A percentile compares a stretch with the other conserved stretches of the same genome.
Conservation (phyloP, 331 rosid species). For the Pyracantha coccinea region DNA sequence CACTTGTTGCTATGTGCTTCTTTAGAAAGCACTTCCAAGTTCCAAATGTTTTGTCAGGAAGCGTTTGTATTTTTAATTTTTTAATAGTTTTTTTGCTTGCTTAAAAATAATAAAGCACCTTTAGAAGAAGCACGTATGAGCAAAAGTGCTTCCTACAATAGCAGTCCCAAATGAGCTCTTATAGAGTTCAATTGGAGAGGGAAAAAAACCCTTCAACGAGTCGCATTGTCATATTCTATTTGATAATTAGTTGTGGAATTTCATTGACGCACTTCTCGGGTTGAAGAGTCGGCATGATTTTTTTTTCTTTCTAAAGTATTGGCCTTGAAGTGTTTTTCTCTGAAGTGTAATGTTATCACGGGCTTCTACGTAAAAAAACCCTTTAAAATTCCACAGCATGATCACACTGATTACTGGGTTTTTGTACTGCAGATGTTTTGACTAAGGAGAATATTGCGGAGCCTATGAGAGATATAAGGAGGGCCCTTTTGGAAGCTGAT, state of each 20-base stretch:
- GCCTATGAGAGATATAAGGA: constrained; percentile 95
- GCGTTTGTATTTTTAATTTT: too few species aligned
- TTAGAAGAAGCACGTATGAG: background rate
- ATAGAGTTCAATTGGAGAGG: background rate
- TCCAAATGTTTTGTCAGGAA: too few species aligned
- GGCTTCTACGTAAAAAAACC: background rate
- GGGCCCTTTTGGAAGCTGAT: constrained; percentile 98
- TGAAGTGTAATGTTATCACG: background rate
- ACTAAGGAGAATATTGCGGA: constrained; percentile 89
- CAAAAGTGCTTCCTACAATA: background rate
- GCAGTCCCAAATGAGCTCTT: background rate
- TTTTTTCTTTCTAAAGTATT: background rate
- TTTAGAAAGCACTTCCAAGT: too few species aligned
- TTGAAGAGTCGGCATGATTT: background rate
- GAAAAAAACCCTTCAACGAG: background rate
- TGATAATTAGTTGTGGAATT: background rate
- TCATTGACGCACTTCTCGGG: background rate
- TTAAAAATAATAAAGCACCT: background rate
- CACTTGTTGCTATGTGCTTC: background rate
- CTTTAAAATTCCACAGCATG: background rate
- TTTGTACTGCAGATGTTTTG: constrained; percentile 71
- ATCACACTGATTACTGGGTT: background rate
- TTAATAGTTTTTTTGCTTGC: too few species aligned
- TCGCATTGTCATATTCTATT: background rate
- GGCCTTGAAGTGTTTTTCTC: background rate